phyloP scores from a whole-genome alignment of 768 basidiomycete species.

The Obba rivulosa region DNA sequence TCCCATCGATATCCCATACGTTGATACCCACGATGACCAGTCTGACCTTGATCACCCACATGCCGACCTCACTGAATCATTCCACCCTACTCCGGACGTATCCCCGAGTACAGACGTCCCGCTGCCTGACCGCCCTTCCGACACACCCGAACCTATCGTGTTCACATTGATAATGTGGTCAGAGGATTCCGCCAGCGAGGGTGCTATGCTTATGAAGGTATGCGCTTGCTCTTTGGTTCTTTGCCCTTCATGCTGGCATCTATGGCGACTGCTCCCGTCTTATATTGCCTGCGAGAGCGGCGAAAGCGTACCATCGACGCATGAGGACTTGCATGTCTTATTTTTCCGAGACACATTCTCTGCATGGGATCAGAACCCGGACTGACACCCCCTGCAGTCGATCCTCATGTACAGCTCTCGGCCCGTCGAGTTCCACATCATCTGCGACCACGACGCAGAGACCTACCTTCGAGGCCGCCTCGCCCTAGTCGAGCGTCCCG shows the following conservation, averaged over 20 bases:
- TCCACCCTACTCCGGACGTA: not conserved
- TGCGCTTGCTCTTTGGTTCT: constrained; percentile 4
- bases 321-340: too few relatives aligned
- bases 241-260: not conserved
- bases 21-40: not conserved
- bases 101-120: not conserved
- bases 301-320: too few relatives aligned
- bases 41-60: not conserved
- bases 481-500: constrained; percentile 32
- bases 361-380: too few relatives aligned
- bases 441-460: constrained; percentile 41
- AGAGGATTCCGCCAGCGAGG: constrained; percentile 35
- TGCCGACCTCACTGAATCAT: too few relatives aligned
- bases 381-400: constrained; percentile 19
- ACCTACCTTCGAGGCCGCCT: constrained; percentile 33
- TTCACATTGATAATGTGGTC: constrained; percentile 43
- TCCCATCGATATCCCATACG: not conserved
- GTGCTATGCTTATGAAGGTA: constrained; percentile 39
- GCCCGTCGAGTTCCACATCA: constrained; percentile 17
- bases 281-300: too few relatives aligned
- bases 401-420: constrained; percentile 17
- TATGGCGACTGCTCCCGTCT: too few relatives aligned
- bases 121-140: not conserved
- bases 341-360: too few relatives aligned
- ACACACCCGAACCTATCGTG: constrained; percentile 28